phyloP scores from a whole-genome alignment of 306 rosid genomes.

The Albizia julibrissin region DNA sequence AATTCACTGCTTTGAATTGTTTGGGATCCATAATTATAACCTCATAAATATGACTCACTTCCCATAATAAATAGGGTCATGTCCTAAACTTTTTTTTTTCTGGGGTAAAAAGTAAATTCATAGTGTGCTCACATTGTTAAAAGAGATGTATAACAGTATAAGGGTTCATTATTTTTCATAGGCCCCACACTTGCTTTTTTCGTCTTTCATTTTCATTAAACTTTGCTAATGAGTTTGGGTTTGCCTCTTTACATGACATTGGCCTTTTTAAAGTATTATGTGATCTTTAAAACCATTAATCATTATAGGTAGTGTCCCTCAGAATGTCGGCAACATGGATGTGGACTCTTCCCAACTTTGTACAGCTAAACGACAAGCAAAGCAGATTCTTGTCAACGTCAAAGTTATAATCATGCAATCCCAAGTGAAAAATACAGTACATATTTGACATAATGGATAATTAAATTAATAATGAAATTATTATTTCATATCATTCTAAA shows the following conservation, averaged over 20 bases:
- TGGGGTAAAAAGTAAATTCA: neutral
- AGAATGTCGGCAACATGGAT: neutral
- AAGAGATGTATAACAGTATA: too few relatives aligned
- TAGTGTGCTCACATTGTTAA: neutral
- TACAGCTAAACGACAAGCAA: neutral
- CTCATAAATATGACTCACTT: neutral
- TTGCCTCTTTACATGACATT: neutral
- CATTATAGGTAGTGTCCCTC: neutral
- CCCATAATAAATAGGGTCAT: neutral
- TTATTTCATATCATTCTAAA: too few relatives aligned
- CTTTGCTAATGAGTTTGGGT: neutral
- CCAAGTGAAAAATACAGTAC: neutral
- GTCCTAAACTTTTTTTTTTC: too few relatives aligned
- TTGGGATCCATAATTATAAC: neutral
- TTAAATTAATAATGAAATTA: too few relatives aligned
- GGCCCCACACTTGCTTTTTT: neutral
- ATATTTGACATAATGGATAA: too few relatives aligned
- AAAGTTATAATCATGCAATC: neutral
- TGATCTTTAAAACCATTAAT: neutral
- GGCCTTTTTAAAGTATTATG: neutral
- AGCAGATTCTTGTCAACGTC: neutral
- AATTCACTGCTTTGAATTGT: neutral
- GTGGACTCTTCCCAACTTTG: neutral
- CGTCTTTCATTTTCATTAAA: neutral
- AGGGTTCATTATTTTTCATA: neutral